Percentiles rank a stretch among this genome's conserved stretches.
phyloP scores from a whole-genome alignment of 805 yeast species.

The Citeromyces nyonsensis region DNA sequence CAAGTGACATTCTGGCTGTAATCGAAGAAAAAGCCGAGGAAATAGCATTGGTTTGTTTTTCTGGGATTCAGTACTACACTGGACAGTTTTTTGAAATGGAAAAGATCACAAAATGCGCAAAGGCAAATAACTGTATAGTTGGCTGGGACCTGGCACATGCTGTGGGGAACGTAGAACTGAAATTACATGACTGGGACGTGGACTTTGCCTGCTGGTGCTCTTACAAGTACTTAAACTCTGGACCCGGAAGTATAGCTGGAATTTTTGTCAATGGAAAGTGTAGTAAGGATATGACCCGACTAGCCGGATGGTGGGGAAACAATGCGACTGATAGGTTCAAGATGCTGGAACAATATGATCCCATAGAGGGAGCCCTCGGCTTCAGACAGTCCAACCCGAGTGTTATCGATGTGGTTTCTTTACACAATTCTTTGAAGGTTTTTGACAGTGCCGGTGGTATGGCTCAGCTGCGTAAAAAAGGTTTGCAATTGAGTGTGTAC shows the following conservation, averaged over 20 bases:
- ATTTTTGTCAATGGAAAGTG: conserved; percentile 53
- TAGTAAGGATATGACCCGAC: conserved; percentile 30
- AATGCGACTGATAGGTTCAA: conserved; percentile 52
- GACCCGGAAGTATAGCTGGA: conserved; percentile 92
- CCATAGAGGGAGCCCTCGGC: conserved; percentile 76
- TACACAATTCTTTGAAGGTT: conserved; percentile 50
- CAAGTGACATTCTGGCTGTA: conserved; percentile 42
- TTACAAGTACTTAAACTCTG: conserved; percentile 80
- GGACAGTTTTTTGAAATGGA: conserved; percentile 77
- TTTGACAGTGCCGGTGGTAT: conserved; percentile 54
- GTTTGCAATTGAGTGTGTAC: conserved; percentile 39
- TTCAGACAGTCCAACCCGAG: conserved; percentile 86
- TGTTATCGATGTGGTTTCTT: conserved; percentile 68
- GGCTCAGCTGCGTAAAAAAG: conserved; percentile 32
- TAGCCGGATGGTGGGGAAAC: conserved; percentile 98
- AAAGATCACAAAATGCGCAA: conserved; percentile 51
- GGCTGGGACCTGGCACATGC: conserved; percentile 98
- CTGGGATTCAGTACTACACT: conserved; percentile 86
- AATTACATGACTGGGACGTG: conserved; percentile 76
- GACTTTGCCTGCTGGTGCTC: conserved; percentile 95
- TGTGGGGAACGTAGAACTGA: conserved; percentile 68
- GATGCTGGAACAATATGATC: conserved; percentile 68
- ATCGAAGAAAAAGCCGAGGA: conserved; percentile 43
- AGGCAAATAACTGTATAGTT: conserved; percentile 33
- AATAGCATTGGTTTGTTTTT: conserved; percentile 60